These are phyloP conservation scores for Coemansia furcata DNA, from an alignment of 192 early-diverging fungal species.

Conservation along the genomic window DNA sequence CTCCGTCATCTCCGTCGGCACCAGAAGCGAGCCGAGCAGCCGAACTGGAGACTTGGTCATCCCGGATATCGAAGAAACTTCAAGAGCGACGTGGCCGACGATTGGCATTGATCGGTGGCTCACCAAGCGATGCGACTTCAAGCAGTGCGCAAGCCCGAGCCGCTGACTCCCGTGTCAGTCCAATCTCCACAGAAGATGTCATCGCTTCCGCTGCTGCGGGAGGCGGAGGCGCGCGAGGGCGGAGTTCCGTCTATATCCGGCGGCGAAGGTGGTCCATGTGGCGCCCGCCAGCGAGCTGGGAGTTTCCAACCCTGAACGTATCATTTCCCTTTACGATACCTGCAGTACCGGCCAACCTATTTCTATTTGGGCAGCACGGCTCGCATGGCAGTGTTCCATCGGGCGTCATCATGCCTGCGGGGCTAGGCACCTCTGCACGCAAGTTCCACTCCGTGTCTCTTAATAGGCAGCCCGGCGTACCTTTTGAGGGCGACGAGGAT, in stretches of 20 bases:
- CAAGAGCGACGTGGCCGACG: slow-evolving; percentile 15
- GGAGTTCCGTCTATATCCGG: not conserved
- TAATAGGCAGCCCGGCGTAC: slow-evolving; percentile 42
- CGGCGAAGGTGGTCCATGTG: slow-evolving; percentile 35
- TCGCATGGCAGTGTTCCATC: slow-evolving; percentile 26
- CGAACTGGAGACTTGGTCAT: slow-evolving; percentile 4
- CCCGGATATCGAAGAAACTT: slow-evolving; percentile 9
- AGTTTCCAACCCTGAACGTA: slow-evolving; percentile 50
- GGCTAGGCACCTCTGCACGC: slow-evolving; percentile 47
- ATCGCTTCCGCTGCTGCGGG: not conserved
- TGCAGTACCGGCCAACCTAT: slow-evolving; percentile 30
- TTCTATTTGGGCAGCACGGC: slow-evolving; percentile 26
- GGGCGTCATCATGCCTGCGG: slow-evolving; percentile 46
- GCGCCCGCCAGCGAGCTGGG: slow-evolving; percentile 26
- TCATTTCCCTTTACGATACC: slow-evolving; percentile 53
- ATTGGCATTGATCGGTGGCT: not conserved
- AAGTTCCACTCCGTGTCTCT: slow-evolving; percentile 51
- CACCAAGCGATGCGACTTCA: not conserved
- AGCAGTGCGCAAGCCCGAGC: not conserved
- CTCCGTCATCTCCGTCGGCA: not conserved
- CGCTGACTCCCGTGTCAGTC: not conserved
- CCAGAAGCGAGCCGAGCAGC: not conserved
- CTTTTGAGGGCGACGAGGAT: slow-evolving; percentile 24
- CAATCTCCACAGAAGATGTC: not conserved
- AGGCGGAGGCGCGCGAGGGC: not conserved